A percentile compares a stretch with the other conserved stretches of the same genome.
These are phyloP conservation scores for Rutstroemia sp. DNA, from an alignment of 2,329 filamentous ascomycete genomes.

Conservation along the genomic window DNA sequence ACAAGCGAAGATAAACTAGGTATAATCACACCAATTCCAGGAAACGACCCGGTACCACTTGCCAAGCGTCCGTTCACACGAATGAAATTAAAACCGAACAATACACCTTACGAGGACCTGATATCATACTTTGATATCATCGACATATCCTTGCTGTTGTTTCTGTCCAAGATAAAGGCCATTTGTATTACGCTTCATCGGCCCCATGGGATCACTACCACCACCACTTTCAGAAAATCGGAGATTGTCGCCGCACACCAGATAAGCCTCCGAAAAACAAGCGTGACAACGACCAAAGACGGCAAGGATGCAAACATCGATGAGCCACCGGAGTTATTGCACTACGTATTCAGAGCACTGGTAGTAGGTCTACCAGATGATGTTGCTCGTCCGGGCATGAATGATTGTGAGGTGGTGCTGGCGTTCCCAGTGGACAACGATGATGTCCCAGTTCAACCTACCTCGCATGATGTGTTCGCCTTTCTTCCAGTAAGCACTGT, in stretches of 20 bases:
- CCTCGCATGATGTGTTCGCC: constrained; percentile 10
- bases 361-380: neutral
- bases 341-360: neutral
- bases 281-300: constrained; percentile 6
- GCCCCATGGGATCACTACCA: neutral
- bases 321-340: neutral
- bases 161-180: neutral
- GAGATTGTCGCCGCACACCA: neutral
- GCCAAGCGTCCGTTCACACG: constrained; percentile 8
- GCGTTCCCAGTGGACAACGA: constrained; percentile 13
- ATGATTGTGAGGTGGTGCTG: constrained; percentile 11
- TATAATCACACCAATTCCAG: constrained; percentile 11
- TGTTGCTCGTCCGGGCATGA: neutral
- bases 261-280: neutral
- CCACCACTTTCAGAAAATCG: neutral
- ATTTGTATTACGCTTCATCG: neutral
- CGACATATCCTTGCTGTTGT: neutral
- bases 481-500: constrained; percentile 19
- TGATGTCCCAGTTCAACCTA: constrained; percentile 6
- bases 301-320: neutral
- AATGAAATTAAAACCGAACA: neutral
- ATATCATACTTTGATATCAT: neutral
- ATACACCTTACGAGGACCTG: neutral
- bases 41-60: constrained; percentile 5
- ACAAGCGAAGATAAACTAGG: constrained; percentile 7